Base-by-base conservation (phyloP, 305 asterid genomes). In the Coffea humblotiana region DNA sequence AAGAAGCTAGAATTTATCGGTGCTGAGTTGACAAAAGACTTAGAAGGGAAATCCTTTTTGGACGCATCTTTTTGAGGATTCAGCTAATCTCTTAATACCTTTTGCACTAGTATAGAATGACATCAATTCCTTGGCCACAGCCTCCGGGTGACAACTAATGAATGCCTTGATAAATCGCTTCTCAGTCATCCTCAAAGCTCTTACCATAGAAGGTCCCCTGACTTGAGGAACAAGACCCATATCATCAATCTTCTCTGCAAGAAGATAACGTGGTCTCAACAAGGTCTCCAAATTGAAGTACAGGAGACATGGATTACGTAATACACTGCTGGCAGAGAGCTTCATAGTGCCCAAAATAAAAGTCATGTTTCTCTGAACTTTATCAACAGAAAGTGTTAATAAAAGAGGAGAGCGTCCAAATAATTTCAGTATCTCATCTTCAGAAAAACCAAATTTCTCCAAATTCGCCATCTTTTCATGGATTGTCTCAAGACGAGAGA, bases 331-430 rank as follows among this genome's bases (percentile, higher is more conserved):
- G 61, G 95, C 90, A 69, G 91, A 29, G 10, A 90, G 92, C 89
- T 86, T 94, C 97, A 92, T 84, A 8, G 90, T 88, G 15, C 91
- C 95, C 74, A 88, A 67, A 65, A 89, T 70, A 80, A 85, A 94
- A n/a, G 96, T 91, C 96, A 92, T 90, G 89, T 94, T 86, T 76
- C 98, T 87, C 88, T 92, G 95, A 77, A 92, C 90, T 83, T 91
- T 94, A 72, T 94, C 95, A 47, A 84, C 67, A 69, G 98, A 94
- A 8, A 94, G 82, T 32, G 97, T 91, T 85, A 90, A 76, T 79
- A 90, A 74, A 58, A 90, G 84, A 12, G 98, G 96, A 47, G 96
- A 90, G 54, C 87, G 90, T 29, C 95, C 96, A 9, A 91, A 79
- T 40, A 94, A 90, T 76, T 80, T 52, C 52, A 88, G 84, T 63